Evolutionary conservation across 148 eudicot species (phyloP), one percentile per base, ranked within the genome.

Genomic region (Amaranthus hypochondriacus): DNA sequence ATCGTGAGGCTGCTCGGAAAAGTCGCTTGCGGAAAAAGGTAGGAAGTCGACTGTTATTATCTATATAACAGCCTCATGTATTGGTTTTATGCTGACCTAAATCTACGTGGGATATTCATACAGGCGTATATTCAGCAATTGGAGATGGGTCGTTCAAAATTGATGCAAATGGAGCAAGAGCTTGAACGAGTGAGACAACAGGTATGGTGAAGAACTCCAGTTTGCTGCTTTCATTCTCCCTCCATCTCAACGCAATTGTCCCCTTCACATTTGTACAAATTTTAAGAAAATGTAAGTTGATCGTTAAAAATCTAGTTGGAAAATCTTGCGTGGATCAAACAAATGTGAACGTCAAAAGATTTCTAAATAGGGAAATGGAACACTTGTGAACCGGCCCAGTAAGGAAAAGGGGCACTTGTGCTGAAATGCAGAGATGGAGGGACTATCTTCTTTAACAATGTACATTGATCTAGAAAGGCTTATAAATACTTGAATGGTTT

Each of bases 1-100:
- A 95, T 72, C 97, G 99, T 61, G 97, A 95, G 81, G 99, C 99
- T 71, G 99, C 99, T 79, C 97, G 99, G 46, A 95, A 95, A 85
- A 90, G 99, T 74, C 97, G 99, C 66, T 78, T 92, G 72, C 81
- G 99, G 71, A 95, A 92, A 83, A 95, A 95, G 97, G 99, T 95
- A 70, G 48, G 78, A 54, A 72, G 56, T 46, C 59, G 64, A 51
- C 49, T 42, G 14, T 64, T 13, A 48, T 3, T 47, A 9, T 50
- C 15, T 59, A 56, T 9, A 66, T 21, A 55, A 48, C 48, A 39
- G 15, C 62, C n/a, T 66, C 21, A 8, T 3, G 70, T 62, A 48
- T 48, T 46, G 56, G n/a, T 49, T 63, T 69, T 47, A 69, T 61
- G 43, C 18, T 76, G 73, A 73, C 66, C 18, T 69, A 11, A 71